Percentiles rank a stretch among this genome's conserved stretches.
Evolutionary conservation across 192 early-diverging fungal species (phyloP).

Genomic region (Backusella psychrophila): DNA sequence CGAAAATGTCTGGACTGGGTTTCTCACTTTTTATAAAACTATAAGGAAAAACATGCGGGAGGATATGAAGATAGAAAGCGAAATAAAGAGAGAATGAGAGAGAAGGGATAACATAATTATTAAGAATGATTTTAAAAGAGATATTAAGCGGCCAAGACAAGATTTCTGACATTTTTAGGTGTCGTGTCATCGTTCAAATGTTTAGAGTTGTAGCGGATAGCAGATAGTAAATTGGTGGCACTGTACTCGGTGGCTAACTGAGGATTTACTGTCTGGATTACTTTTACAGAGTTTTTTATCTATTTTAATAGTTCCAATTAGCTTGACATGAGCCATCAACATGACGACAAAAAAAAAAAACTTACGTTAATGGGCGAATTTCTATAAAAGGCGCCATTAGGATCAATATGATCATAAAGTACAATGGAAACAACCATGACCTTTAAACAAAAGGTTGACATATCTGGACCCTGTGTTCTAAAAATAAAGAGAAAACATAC

Average conservation of each 20-base stretch:
- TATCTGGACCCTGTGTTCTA: slow-evolving; percentile 56
- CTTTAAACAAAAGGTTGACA: slow-evolving; percentile 74
- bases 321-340: too few species aligned
- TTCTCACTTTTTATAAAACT: too few species aligned
- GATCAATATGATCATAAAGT: slow-evolving; percentile 88
- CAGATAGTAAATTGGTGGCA: slow-evolving; percentile 64
- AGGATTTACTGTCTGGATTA: slow-evolving; percentile 36
- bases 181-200: slow-evolving; percentile 80
- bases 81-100: not conserved
- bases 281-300: slow-evolving; percentile 38
- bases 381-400: slow-evolving; percentile 73
- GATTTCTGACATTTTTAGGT: slow-evolving; percentile 61
- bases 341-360: not conserved
- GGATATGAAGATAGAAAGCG: not conserved
- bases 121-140: not conserved
- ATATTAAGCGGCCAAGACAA: slow-evolving; percentile 39
- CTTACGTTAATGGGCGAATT: slow-evolving; percentile 80
- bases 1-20: too few species aligned
- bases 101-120: not conserved
- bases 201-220: slow-evolving; percentile 73
- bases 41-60: too few species aligned
- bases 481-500: not conserved
- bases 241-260: slow-evolving; percentile 22
- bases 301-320: not conserved
- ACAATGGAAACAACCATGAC: slow-evolving; percentile 91